phyloP scores from a whole-genome alignment of 768 basidiomycete species.

The Jaapia argillacea region DNA sequence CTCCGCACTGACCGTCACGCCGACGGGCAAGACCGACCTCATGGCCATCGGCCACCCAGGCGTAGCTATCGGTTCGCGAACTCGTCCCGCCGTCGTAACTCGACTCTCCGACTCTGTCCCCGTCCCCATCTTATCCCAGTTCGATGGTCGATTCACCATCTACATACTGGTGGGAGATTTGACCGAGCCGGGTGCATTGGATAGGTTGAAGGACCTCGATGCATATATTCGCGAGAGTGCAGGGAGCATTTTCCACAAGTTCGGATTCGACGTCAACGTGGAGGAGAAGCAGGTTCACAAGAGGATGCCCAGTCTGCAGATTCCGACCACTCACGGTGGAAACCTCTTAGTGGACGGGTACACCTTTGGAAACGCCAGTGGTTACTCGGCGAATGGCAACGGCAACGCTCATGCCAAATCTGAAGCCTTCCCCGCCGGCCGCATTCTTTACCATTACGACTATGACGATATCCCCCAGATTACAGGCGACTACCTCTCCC shows the following conservation, averaged over 20 bases:
- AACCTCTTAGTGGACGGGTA: neutral
- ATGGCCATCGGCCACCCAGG: conserved; percentile 3
- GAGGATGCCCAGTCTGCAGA: conserved; percentile 1
- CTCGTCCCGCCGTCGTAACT: conserved; percentile 3
- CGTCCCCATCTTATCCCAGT: conserved; percentile 4
- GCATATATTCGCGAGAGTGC: neutral
- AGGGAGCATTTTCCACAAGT: conserved; percentile 1
- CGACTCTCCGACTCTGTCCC: conserved; percentile 5
- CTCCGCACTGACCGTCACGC: neutral
- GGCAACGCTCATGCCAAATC: neutral
- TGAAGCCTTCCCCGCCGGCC: conserved; percentile 1
- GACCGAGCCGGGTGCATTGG: neutral
- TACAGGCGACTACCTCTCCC: conserved; percentile 1
- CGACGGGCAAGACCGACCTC: conserved; percentile 1
- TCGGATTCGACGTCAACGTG: neutral
- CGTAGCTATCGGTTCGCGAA: conserved; percentile 3
- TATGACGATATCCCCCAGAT: conserved; percentile 7
- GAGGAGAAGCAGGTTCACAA: neutral
- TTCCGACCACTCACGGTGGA: neutral
- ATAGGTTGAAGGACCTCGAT: conserved; percentile 2
- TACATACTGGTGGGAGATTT: conserved; percentile 4
- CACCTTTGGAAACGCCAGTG: no score
- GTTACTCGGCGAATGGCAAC: no score
- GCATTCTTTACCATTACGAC: conserved; percentile 2
- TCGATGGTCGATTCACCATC: conserved; percentile 5